phyloP scores from a whole-genome alignment of 176 grass and related monocot genomes.

The Avena atlantica region DNA sequence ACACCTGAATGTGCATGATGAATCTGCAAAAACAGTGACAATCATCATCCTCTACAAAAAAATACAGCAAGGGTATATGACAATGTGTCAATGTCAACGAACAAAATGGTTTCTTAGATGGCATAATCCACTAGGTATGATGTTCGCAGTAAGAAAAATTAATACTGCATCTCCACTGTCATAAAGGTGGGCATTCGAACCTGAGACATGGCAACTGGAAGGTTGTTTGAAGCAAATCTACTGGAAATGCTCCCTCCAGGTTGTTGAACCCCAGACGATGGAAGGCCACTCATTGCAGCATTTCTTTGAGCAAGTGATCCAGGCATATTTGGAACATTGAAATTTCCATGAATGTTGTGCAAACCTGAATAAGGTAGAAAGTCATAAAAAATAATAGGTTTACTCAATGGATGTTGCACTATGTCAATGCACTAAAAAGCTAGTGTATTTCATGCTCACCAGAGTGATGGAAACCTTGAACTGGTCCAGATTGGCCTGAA shows the following conservation, averaged over 20 bases:
- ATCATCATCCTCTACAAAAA: constrained; percentile 36
- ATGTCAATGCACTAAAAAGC: not conserved
- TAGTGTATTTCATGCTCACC: constrained; percentile 57
- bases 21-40: constrained; percentile 66
- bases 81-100: constrained; percentile 15
- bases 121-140: constrained; percentile 7
- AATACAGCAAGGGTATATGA: not conserved
- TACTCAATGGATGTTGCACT: not conserved
- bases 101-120: constrained; percentile 30
- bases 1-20: constrained; percentile 84
- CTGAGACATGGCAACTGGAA: constrained; percentile 91
- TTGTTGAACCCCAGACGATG: constrained; percentile 88
- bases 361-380: constrained; percentile 58
- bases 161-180: not conserved
- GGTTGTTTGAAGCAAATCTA: constrained; percentile 87
- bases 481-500: constrained; percentile 75
- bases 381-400: constrained; percentile 16
- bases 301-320: constrained; percentile 82
- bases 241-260: constrained; percentile 81
- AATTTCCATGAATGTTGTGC: constrained; percentile 90
- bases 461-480: constrained; percentile 89
- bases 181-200: constrained; percentile 51
- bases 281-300: constrained; percentile 76
- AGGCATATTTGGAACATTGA: constrained; percentile 81
- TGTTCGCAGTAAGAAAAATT: constrained; percentile 20